Conservation (phyloP, 139 green algal genomes). For the Eudorina sp. region DNA sequence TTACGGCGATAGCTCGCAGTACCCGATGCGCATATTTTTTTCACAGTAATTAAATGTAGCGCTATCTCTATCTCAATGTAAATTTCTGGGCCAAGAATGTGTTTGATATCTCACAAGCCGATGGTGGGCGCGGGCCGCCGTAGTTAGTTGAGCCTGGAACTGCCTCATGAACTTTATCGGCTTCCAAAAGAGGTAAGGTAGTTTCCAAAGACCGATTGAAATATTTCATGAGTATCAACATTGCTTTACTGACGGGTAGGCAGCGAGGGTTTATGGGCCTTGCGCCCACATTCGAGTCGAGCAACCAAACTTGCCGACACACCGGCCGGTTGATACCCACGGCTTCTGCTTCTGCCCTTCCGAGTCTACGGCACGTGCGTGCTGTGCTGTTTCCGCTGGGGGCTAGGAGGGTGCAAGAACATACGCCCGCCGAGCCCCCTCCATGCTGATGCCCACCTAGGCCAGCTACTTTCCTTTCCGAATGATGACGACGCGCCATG, state of each 20-base stretch:
- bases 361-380: too few relatives aligned
- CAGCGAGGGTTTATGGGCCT: neutral
- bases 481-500: conserved; percentile 30
- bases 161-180: neutral
- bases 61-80: too few relatives aligned
- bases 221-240: too few relatives aligned
- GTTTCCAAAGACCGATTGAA: too few relatives aligned
- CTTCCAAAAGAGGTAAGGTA: too few relatives aligned
- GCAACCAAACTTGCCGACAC: conserved; percentile 6
- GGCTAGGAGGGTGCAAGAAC: conserved; percentile 26
- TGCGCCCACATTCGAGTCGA: conserved; percentile 26
- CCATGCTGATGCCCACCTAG: conserved; percentile 17
- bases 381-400: neutral
- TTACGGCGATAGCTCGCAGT: too few relatives aligned
- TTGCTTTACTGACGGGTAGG: too few relatives aligned
- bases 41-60: too few relatives aligned
- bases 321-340: too few relatives aligned
- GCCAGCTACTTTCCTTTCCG: conserved; percentile 32
- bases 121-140: neutral
- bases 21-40: too few relatives aligned
- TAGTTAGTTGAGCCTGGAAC: conserved; percentile 13
- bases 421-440: conserved; percentile 15
- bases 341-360: too few relatives aligned
- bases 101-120: neutral
- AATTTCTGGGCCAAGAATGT: too few relatives aligned